Evolutionary conservation across 2,329 filamentous ascomycete genomes (phyloP).

Genomic region (Ophiostoma pallidulum): DNA sequence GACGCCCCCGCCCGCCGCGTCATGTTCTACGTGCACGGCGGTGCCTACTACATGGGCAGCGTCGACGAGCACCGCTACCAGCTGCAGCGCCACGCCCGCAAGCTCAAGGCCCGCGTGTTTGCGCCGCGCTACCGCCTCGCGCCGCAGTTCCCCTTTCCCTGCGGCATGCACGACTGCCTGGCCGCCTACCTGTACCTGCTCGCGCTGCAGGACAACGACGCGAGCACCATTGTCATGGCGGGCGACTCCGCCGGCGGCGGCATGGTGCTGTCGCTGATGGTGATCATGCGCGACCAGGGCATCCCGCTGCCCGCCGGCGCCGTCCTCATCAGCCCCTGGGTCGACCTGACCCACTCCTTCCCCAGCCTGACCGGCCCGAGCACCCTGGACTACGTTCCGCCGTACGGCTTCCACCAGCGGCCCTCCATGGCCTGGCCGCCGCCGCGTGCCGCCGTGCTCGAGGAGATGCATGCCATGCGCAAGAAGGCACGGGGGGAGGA

Average conservation of each 20-base stretch:
- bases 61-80: conserved; percentile 97
- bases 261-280: conserved; percentile 74
- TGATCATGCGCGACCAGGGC: conserved; percentile 71
- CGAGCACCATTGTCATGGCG: conserved; percentile 74
- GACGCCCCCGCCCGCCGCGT: conserved; percentile 41
- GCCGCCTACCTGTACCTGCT: conserved; percentile 81
- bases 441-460: conserved; percentile 67
- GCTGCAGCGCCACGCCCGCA: conserved; percentile 89
- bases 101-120: conserved; percentile 82
- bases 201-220: conserved; percentile 51
- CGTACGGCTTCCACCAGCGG: conserved; percentile 79
- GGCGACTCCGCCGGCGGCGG: conserved; percentile 92
- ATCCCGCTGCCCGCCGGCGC: conserved; percentile 81
- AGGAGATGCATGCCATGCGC: conserved; percentile 41
- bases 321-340: conserved; percentile 89
- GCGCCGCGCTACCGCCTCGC: conserved; percentile 80
- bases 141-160: conserved; percentile 93
- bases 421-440: conserved; percentile 90
- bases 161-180: conserved; percentile 80
- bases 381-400: conserved; percentile 77
- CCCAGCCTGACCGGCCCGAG: conserved; percentile 71
- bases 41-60: conserved; percentile 91
- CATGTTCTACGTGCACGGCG: conserved; percentile 91
- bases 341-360: conserved; percentile 90
- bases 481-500: conserved; percentile 27